Percentiles rank a stretch among this genome's conserved stretches.
phyloP scores from a whole-genome alignment of 1,284 basidiomycete genomes.

The Hemileia vastatrix region DNA sequence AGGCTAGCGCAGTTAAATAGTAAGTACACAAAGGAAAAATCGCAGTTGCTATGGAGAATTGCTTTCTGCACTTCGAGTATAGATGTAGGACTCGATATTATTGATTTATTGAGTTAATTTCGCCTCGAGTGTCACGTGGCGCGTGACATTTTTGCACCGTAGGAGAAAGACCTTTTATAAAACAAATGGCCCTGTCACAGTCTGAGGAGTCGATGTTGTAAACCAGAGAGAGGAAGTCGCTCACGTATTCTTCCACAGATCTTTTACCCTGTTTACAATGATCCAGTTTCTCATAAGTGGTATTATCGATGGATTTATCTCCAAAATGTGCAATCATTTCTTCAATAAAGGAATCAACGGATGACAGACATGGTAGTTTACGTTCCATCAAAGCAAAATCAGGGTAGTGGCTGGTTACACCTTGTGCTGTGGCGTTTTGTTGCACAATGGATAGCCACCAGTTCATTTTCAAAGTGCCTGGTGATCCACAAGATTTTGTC shows the following conservation, averaged over 20 bases:
- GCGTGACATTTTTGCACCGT: too few relatives aligned
- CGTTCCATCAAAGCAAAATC: not conserved
- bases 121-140: too few relatives aligned
- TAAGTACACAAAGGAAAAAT: too few relatives aligned
- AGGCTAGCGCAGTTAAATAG: too few relatives aligned
- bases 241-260: not conserved
- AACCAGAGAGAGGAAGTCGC: not conserved
- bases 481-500: too few relatives aligned
- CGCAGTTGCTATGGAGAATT: too few relatives aligned
- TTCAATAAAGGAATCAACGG: not conserved
- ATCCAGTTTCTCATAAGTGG: not conserved
- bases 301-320: not conserved
- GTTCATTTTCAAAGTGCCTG: too few relatives aligned
- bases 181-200: too few relatives aligned
- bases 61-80: too few relatives aligned
- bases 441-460: conserved; percentile 3
- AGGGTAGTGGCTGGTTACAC: not conserved
- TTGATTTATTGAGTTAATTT: too few relatives aligned
- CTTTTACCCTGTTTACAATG: not conserved
- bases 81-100: too few relatives aligned
- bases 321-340: not conserved
- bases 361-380: not conserved
- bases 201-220: not conserved
- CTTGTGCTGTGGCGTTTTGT: not conserved
- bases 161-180: too few relatives aligned